Conservation (phyloP, 306 rosid species). For the Potentilla sterilis region DNA sequence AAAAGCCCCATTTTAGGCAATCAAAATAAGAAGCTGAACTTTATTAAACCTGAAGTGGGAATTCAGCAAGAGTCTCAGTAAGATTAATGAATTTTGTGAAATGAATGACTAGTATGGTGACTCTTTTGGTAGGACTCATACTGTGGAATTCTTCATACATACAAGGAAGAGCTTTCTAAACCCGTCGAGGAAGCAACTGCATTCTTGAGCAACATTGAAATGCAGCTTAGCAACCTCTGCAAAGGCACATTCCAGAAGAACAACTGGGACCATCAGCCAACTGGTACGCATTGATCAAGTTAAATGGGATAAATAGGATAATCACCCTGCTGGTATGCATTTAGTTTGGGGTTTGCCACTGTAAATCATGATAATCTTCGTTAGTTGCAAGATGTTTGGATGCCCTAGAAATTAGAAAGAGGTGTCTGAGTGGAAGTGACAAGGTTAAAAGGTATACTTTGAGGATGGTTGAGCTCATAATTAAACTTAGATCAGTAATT, state of each 20-base stretch:
- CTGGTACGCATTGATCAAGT: conserved; percentile 13
- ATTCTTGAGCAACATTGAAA: conserved; percentile 56
- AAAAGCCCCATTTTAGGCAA: background rate
- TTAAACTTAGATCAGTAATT: background rate
- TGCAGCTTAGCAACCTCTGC: conserved; percentile 67
- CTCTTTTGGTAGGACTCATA: conserved; percentile 54
- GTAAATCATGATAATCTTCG: background rate
- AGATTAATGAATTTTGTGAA: background rate
- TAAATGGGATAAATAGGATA: conserved; percentile 17
- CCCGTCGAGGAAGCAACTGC: conserved; percentile 67
- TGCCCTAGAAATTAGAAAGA: background rate
- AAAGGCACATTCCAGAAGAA: conserved; percentile 45
- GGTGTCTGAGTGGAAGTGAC: background rate
- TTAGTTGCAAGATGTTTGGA: background rate
- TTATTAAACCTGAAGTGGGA: background rate
- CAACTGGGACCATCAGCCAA: conserved; percentile 38
- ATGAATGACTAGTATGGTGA: background rate
- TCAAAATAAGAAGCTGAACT: background rate
- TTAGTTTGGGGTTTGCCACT: background rate
- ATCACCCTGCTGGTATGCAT: conserved; percentile 41
- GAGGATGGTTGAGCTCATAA: background rate
- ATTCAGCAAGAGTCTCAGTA: background rate
- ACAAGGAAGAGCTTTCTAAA: conserved; percentile 61
- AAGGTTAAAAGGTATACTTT: background rate
- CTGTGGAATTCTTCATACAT: conserved; percentile 57